Percentiles rank a stretch among this genome's conserved stretches.
phyloP scores from a whole-genome alignment of 768 basidiomycete species.

The Amanita exitialis region DNA sequence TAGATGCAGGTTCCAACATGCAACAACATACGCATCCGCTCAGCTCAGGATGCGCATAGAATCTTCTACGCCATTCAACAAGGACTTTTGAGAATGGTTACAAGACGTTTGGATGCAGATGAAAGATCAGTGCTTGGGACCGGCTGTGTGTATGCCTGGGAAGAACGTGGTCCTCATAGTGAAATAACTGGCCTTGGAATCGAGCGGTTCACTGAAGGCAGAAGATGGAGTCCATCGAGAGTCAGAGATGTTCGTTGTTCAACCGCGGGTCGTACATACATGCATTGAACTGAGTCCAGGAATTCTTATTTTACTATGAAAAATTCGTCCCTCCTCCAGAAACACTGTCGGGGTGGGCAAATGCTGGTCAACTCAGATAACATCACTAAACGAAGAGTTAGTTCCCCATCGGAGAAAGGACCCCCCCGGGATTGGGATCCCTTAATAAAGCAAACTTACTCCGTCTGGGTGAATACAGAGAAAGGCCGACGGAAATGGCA shows the following conservation, averaged over 20 bases:
- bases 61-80: conserved; percentile 67
- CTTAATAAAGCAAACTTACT: conserved; percentile 79
- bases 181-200: conserved; percentile 75
- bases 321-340: conserved; percentile 46
- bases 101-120: conserved; percentile 67
- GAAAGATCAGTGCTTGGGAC: conserved; percentile 51
- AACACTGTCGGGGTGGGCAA: conserved; percentile 29
- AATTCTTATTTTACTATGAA: conserved; percentile 82
- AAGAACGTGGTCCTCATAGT: conserved; percentile 63
- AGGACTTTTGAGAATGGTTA: conserved; percentile 60
- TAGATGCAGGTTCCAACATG: conserved; percentile 67
- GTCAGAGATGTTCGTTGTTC: conserved; percentile 59
- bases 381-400: conserved; percentile 3
- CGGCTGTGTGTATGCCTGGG: conserved; percentile 59
- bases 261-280: conserved; percentile 4
- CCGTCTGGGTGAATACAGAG: conserved; percentile 61
- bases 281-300: conserved; percentile 29
- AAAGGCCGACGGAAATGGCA: conserved; percentile 74
- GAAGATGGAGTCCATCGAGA: conserved; percentile 75
- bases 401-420: conserved; percentile 29
- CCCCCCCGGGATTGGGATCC: conserved; percentile 56
- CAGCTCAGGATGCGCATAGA: conserved; percentile 69
- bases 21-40: conserved; percentile 63
- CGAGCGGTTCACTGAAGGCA: conserved; percentile 79
- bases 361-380: not conserved